Base-by-base conservation (phyloP, 257 asterid species). In the Pogostemon cablin region DNA sequence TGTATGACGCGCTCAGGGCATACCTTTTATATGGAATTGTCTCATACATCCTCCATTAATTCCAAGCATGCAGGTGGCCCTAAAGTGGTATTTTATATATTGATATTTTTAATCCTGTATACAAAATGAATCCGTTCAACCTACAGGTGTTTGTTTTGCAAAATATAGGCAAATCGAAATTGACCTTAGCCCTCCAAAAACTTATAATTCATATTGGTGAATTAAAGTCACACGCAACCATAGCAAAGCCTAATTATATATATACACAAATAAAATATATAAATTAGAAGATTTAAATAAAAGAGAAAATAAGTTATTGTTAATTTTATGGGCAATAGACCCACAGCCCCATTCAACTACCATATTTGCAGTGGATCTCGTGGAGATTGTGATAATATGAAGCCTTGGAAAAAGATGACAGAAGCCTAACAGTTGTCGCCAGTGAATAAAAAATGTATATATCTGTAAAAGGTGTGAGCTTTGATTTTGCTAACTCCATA, bases 381-480 rank as follows among this genome's bases (percentile, higher is more conserved):
- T 67, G 83, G 90, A 78, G 85, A 82, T 89, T 77, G 85, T 79
- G 83, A 76, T 82, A 71, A 65, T 53, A 35, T 9, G 43, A 80
- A 72, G 74, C 70, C 55, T 71, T 76, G 71, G 74, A 76, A 81
- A 81, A 57, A 73, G 77, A 82, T 82, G 91, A 88, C 86, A 83
- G 57, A 68, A 77, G 77, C 87, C 67, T 34, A 83, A 87, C 90
- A 91, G 95, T 91, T 91, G 97, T 85, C 89, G 76, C 86, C 88
- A 75, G 81, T 79, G 7, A 81, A 32, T 60, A 15, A 25, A 50
- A 9, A 17, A 69, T 34, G 68, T 66, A 38, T 34, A 37, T 6
- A 7, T 76, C 9, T 62, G 62, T 3, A 7, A 49, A 72, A 41
- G 72, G 49, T 35, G 35, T 34, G 63, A 57, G 38, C 57, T 72